Conservation (phyloP, 345 rosid species). For the Hypericum perforatum region DNA sequence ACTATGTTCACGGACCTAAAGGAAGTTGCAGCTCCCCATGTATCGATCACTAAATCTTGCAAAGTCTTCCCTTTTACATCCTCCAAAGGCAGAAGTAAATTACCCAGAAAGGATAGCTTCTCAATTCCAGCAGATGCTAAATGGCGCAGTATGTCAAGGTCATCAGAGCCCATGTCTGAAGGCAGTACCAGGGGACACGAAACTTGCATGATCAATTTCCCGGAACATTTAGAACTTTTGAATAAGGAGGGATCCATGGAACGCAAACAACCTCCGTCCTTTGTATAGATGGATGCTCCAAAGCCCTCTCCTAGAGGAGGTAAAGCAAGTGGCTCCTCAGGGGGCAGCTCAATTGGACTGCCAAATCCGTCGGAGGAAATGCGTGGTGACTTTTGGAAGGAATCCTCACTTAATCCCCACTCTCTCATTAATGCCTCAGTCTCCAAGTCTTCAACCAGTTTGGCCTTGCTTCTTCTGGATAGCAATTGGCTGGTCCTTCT, state of each 20-base stretch:
- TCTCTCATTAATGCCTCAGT: slow-evolving; percentile 51
- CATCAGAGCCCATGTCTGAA: slow-evolving; percentile 47
- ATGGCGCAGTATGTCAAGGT: slow-evolving; percentile 33
- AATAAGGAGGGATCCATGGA: slow-evolving; percentile 46
- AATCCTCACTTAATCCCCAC: slow-evolving; percentile 49
- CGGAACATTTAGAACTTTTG: slow-evolving; percentile 34
- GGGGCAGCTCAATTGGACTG: slow-evolving; percentile 58
- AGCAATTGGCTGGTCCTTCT: slow-evolving; percentile 23
- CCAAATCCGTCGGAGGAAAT: slow-evolving; percentile 63
- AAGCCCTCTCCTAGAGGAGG: slow-evolving; percentile 43
- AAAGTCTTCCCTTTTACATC: slow-evolving; percentile 50
- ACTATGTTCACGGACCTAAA: slow-evolving; percentile 24
- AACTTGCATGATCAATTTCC: slow-evolving; percentile 51
- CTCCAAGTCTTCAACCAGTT: slow-evolving; percentile 58
- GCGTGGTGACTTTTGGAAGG: slow-evolving; percentile 35
- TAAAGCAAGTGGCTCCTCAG: slow-evolving; percentile 23
- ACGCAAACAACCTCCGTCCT: slow-evolving; percentile 44
- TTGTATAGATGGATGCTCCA: slow-evolving; percentile 32
- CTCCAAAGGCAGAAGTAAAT: slow-evolving; percentile 55
- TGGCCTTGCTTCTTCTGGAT: slow-evolving; percentile 37
- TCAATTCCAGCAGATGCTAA: slow-evolving; percentile 42
- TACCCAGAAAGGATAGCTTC: slow-evolving; percentile 29
- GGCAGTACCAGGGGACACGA: slow-evolving; percentile 47
- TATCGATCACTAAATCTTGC: slow-evolving; percentile 34
- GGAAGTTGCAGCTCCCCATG: slow-evolving; percentile 6